Conservation (phyloP, 1,139 yeast species). For the Yamadazyma atlantica region DNA sequence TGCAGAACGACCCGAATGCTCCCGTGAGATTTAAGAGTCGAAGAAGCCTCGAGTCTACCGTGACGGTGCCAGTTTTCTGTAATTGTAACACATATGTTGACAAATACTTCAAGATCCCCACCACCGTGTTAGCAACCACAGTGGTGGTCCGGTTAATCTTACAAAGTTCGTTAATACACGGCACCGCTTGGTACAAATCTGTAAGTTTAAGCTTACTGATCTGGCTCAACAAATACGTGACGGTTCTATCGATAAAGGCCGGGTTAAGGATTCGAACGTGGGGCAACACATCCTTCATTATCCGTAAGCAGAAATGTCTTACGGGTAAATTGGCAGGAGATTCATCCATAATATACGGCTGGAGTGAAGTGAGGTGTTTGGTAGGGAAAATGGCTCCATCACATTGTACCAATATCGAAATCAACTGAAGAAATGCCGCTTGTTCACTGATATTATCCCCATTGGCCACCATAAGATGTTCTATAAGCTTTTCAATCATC, state of each 20-base stretch:
- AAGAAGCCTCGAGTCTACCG: conserved; percentile 54
- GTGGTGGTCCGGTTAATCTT: conserved; percentile 43
- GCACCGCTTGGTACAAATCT: conserved; percentile 70
- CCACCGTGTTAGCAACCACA: conserved; percentile 57
- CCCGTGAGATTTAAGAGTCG: conserved; percentile 65
- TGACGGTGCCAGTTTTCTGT: conserved; percentile 17
- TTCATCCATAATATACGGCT: conserved; percentile 58
- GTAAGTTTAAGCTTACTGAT: conserved; percentile 57
- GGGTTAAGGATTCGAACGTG: conserved; percentile 46
- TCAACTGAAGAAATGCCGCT: no score
- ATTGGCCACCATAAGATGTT: background rate
- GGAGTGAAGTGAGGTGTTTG: conserved; percentile 61
- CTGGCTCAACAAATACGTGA: conserved; percentile 47
- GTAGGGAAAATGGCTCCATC: conserved; percentile 54
- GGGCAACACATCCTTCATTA: conserved; percentile 52
- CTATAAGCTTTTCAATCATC: conserved; percentile 15
- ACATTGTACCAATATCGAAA: no score
- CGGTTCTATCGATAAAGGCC: conserved; percentile 51
- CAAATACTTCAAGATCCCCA: conserved; percentile 54
- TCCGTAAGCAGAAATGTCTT: conserved; percentile 50
- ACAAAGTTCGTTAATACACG: conserved; percentile 61
- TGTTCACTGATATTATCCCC: no score
- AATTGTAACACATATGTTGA: conserved; percentile 37
- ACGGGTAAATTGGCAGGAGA: conserved; percentile 32
- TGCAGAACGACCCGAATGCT: conserved; percentile 66